phyloP scores from a whole-genome alignment of 177 flowering plant species.

The Vitis hybrid region DNA sequence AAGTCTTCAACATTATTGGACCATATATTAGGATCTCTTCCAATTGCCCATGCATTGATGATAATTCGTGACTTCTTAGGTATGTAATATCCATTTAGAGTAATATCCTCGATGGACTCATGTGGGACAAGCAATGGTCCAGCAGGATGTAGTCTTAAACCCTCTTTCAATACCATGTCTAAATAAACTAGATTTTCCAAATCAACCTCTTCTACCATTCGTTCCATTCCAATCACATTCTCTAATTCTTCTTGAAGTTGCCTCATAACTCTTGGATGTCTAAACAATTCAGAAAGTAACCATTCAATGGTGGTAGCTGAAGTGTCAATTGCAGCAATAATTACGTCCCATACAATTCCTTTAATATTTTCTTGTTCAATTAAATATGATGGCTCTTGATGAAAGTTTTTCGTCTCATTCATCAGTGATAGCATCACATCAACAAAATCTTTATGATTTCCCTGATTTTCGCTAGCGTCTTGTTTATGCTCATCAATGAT shows the following conservation, averaged over 20 bases:
- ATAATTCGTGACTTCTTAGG: too few relatives aligned
- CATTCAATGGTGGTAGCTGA: background rate
- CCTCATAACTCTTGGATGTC: conserved; percentile 2
- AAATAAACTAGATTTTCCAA: background rate
- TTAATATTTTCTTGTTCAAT: background rate
- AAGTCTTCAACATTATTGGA: conserved; percentile 12
- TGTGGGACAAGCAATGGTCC: background rate
- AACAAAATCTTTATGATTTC: background rate
- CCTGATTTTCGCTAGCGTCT: background rate
- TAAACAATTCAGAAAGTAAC: background rate
- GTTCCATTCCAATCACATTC: conserved; percentile 10
- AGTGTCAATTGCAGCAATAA: background rate
- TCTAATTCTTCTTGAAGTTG: conserved; percentile 12
- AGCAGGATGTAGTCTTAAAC: too few relatives aligned
- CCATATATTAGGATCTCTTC: background rate
- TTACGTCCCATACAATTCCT: conserved; percentile 5
- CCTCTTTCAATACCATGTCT: too few relatives aligned
- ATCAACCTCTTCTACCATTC: background rate
- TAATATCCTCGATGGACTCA: background rate
- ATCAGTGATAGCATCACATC: conserved; percentile 7
- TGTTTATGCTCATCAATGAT: conserved; percentile 26
- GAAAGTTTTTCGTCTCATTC: background rate
- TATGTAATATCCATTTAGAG: too few relatives aligned
- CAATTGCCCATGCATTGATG: too few relatives aligned
- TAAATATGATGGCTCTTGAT: background rate